Base-by-base conservation (phyloP, 768 basidiomycete species). In the Xerocomus potaroensis region DNA sequence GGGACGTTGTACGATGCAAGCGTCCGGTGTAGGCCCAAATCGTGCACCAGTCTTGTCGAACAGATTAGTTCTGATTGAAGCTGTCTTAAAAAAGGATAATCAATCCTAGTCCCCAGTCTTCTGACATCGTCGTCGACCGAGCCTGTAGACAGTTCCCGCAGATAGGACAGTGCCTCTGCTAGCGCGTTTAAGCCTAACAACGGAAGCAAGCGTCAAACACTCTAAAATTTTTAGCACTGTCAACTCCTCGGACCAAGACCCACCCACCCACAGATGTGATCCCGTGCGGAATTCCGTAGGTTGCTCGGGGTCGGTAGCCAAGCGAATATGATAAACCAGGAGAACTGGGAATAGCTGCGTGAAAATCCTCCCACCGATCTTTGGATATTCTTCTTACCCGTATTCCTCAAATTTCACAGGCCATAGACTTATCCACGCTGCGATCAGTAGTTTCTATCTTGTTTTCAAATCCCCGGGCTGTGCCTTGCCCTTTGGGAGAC, bases 401-500 rank as follows among this genome's bases (percentile, higher is more conserved):
- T 81, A 80, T 55, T 69, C 73, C 55, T 80, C 78, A 8, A 72
- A 47, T 56, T 76, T 80, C 34, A 73, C 64, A 0, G 86, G 85
- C 84, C 83, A 88, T 10, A 86, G 54, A 51, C 83, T 86, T 83
- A 87, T 86, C 88, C 85, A 89, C 1, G 84, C 77, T 2, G 86
- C 87, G 33, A 89, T 45, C 60, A 87, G 79, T 12, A 88, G 71
- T 59, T 76, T 81, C 56, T 87, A 84, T 14, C 88, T 78, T 43
- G 70, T 62, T n/a, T 72, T 75, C 29, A 89, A 50, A 48, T 78
- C 70, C 22, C 64, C 56, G 0, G 84, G 80, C 49, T 84, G 65
- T 12, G 72, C 77, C 60, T 82, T 86, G 21, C 79, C 81, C 43
- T 67, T 62, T 1, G 85, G 83, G 11, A 91, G 75, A 62, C 83